Base-by-base conservation (phyloP, 2,329 filamentous ascomycete species). In the Colletotrichum higginsianum region DNA sequence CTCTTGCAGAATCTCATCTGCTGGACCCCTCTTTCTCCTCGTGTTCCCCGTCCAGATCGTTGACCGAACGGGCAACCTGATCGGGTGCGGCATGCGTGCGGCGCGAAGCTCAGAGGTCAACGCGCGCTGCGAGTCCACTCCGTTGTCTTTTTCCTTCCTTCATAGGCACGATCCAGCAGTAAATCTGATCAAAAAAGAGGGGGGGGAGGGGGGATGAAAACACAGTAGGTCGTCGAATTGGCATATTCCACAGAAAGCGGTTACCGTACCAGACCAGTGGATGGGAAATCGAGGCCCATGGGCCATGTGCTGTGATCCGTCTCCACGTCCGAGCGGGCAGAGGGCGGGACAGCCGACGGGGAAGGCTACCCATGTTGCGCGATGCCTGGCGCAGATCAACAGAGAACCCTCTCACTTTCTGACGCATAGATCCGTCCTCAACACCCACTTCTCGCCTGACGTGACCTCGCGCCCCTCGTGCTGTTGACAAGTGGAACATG, bases 391-490 rank as follows among this genome's bases (percentile, higher is more conserved):
- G 53, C 46, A 49, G 44, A 50, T 61, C 30, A n/a, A n/a, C 7
- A 35, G 11, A 50, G 35, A 38, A 9, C 26, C n/a, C 44, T 47
- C 35, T 80, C 74, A 90, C 73, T 87, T 84, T 74, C 81, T 86
- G 16, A 95, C 87, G 77, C 92, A 94, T 52, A 98, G 82, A 84
- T 98, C 95, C 74, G 93, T 97, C 75, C 95, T 86, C 71, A 98
- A 88, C 71, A 98, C 91, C 95, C 95, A 98, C 82, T 98, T 98
- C 83, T 97, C 94, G 12, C 95, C 95, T 52, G 88, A 86, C 1
- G 84, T 87, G 0, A 98, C 95, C 79, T 97, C 91, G 68, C 89
- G 88, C 0, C 95, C 95, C 81, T 98, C 95, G 81, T 98, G 95
- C 88, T 90, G 58, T 71, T 68, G 68, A 68, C 68, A 58, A 71